These are phyloP conservation scores for Omphalotus guepiniiformis DNA, from an alignment of 768 basidiomycete genomes.

Conservation along the genomic window DNA sequence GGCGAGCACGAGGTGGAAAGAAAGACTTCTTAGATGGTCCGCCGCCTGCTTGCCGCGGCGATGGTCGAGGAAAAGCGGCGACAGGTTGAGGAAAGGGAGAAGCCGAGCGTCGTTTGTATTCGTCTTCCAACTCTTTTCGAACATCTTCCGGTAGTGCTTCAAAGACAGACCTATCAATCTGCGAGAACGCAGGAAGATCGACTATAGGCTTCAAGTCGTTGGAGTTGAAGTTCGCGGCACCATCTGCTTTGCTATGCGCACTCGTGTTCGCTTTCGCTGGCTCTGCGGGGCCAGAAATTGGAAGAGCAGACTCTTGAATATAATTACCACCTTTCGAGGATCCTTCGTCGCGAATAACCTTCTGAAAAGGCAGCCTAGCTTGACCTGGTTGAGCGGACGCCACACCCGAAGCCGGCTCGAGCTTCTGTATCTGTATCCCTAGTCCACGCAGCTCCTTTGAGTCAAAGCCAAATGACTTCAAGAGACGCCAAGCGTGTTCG, in stretches of 20 bases:
- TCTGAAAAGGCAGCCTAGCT: slow-evolving; percentile 54
- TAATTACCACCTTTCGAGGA: too few species aligned
- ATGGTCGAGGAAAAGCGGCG: neutral
- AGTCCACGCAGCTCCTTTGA: slow-evolving; percentile 88
- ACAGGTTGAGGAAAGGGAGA: slow-evolving; percentile 36
- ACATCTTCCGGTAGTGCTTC: slow-evolving; percentile 68
- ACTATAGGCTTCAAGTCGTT: slow-evolving; percentile 11
- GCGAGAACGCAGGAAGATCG: slow-evolving; percentile 68
- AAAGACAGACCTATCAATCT: slow-evolving; percentile 68
- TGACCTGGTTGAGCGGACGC: slow-evolving; percentile 46
- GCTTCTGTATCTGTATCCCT: slow-evolving; percentile 86
- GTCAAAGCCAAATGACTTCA: slow-evolving; percentile 72
- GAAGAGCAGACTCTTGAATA: too few species aligned
- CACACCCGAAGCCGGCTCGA: slow-evolving; percentile 50
- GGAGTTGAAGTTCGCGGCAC: neutral
- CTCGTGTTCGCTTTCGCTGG: too few species aligned
- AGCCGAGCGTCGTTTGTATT: slow-evolving; percentile 58
- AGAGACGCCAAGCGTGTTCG: slow-evolving; percentile 69
- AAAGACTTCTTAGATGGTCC: neutral
- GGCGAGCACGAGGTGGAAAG: neutral
- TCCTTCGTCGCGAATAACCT: neutral
- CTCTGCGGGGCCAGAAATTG: too few species aligned
- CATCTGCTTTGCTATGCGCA: neutral
- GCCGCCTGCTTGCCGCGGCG: slow-evolving; percentile 8
- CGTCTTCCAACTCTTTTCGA: slow-evolving; percentile 61